Base-by-base conservation (phyloP, 345 rosid genomes). In the Lepidium sativum region DNA sequence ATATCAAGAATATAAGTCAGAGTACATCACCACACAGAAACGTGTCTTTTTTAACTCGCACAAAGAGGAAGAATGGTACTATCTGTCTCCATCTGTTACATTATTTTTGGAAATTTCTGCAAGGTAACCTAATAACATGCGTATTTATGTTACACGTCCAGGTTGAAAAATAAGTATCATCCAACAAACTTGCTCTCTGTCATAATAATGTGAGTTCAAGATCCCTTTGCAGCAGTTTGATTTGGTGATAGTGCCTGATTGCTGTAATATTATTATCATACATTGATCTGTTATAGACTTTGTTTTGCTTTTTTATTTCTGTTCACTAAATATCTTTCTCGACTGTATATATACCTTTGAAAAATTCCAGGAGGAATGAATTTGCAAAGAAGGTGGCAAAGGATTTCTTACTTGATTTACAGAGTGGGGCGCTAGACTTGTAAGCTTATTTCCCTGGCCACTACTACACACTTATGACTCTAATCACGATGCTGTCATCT, bases 1-100 rank as follows among this genome's bases (percentile, higher is more conserved):
- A 86, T 95, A 91, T 73, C 94, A 88, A 76, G 99, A 91, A 74
- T 95, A 95, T 75, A 88, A 80, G 80, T 81, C 96, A 9, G 99
- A 95, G 72, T 95, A 86, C 60, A 85, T 88, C 67, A 80, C 98
- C 45, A 91, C 99, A 54, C 99, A 95, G 69, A 95, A 95, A 70
- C 82, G 83, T 45, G 92, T 81, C 5, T 95, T 68, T 65, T 95
- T 95, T 67, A 66, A 75, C 42, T 6, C 71, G 29, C 75, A 70
- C 56, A 75, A 69, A 39, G 79, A 75, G 12, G 79, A 75, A 65
- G 68, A 70, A 59, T 75, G 79, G 79, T 75, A 16, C 67, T 27
- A 37, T 42, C 62, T 50, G 13, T 20, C 52, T 37, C 34, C 6
- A 5, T 43, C 33, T 32, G n/a, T 41, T 51, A 45, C 34, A 14